phyloP scores from a whole-genome alignment of 352 stramenopile species.

The Plasmopara viticola region DNA sequence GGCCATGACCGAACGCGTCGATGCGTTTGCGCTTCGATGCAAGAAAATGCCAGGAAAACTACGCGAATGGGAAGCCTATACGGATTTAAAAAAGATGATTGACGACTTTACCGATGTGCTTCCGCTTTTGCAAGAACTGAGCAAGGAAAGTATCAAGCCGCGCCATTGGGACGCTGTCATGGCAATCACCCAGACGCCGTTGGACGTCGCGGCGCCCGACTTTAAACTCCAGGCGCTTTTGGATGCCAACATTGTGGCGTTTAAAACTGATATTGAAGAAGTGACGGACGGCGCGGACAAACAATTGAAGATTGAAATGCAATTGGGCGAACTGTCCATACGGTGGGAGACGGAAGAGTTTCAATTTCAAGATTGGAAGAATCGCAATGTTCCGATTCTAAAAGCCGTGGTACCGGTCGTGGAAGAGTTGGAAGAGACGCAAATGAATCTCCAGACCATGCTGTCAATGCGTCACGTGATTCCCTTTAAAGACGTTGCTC shows the following conservation, averaged over 20 bases:
- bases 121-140: slow-evolving; percentile 94
- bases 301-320: slow-evolving; percentile 95
- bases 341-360: slow-evolving; percentile 95
- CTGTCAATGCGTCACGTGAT: slow-evolving; percentile 96
- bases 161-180: slow-evolving; percentile 97
- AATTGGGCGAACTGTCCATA: slow-evolving; percentile 90
- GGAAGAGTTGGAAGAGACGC: slow-evolving; percentile 96
- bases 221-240: slow-evolving; percentile 95
- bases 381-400: slow-evolving; percentile 91
- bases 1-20: slow-evolving; percentile 95
- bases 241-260: slow-evolving; percentile 89
- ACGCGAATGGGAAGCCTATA: slow-evolving; percentile 96
- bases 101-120: slow-evolving; percentile 97
- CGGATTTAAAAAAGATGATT: slow-evolving; percentile 95
- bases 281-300: slow-evolving; percentile 97
- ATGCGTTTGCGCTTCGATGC: slow-evolving; percentile 92
- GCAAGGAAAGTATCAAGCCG: slow-evolving; percentile 94
- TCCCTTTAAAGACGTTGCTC: slow-evolving; percentile 94
- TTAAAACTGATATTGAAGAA: slow-evolving; percentile 95
- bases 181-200: slow-evolving; percentile 88
- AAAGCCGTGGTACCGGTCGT: slow-evolving; percentile 94
- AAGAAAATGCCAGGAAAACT: slow-evolving; percentile 97
- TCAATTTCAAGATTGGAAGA: slow-evolving; percentile 93
- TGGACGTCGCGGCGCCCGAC: slow-evolving; percentile 91
- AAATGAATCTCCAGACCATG: slow-evolving; percentile 98